Evolutionary conservation across 768 basidiomycete species (phyloP).

Genomic region (Leccinellum luteum): DNA sequence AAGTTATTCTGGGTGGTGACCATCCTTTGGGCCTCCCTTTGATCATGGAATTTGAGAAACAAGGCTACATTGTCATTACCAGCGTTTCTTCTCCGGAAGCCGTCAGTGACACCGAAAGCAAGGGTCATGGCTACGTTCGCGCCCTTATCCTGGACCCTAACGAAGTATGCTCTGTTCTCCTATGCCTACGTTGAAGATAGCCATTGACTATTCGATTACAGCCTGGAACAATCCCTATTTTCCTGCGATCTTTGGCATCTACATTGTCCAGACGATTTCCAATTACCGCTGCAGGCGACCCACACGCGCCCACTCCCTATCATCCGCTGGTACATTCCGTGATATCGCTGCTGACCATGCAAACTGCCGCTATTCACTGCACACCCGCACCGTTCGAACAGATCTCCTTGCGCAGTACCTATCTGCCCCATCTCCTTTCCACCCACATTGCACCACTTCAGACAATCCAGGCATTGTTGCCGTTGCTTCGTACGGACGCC

Average conservation of each 20-base stretch:
- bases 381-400: constrained; percentile 66
- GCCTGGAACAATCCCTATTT: constrained; percentile 70
- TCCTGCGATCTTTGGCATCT: constrained; percentile 78
- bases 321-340: constrained; percentile 75
- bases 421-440: constrained; percentile 68
- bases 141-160: constrained; percentile 79
- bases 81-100: constrained; percentile 71
- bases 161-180: constrained; percentile 47
- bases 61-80: constrained; percentile 80
- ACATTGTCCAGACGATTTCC: constrained; percentile 83
- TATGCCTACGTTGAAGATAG: not conserved
- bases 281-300: constrained; percentile 74
- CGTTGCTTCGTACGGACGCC: constrained; percentile 71
- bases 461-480: constrained; percentile 72
- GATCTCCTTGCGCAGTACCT: constrained; percentile 57
- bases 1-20: constrained; percentile 84
- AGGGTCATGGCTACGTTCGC: constrained; percentile 72
- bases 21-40: constrained; percentile 67
- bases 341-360: constrained; percentile 69
- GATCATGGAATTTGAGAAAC: constrained; percentile 68
- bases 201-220: constrained; percentile 29
- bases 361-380: constrained; percentile 35
- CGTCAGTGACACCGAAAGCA: constrained; percentile 60
- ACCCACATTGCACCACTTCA: constrained; percentile 78
- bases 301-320: constrained; percentile 62